Conservation (phyloP, 2,329 filamentous ascomycete species). For the Fusarium phyllophilum region DNA sequence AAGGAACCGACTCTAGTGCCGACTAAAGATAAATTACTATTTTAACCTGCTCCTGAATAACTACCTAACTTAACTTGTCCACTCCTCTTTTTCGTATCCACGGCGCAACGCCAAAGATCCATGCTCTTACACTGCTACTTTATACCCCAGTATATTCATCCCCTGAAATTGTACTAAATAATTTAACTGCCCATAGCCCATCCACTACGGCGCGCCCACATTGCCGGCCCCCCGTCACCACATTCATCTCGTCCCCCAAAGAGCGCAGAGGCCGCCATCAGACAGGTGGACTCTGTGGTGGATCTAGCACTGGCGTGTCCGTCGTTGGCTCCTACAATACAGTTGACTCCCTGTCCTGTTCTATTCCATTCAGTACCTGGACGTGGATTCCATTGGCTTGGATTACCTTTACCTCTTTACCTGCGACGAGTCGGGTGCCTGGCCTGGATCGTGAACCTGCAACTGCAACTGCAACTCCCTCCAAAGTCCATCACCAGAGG, state of each 20-base stretch:
- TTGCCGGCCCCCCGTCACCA: slow-evolving; percentile 27
- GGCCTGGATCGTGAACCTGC: slow-evolving; percentile 44
- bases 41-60: slow-evolving; percentile 11
- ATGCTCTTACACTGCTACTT: slow-evolving; percentile 34
- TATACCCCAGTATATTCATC: slow-evolving; percentile 38
- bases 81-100: slow-evolving; percentile 30
- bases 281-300: slow-evolving; percentile 41
- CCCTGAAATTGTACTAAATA: slow-evolving; percentile 38
- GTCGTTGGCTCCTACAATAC: slow-evolving; percentile 30
- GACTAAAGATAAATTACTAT: neutral
- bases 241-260: slow-evolving; percentile 22
- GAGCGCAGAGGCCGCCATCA: slow-evolving; percentile 39
- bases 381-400: slow-evolving; percentile 28
- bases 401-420: slow-evolving; percentile 34
- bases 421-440: slow-evolving; percentile 35
- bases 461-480: slow-evolving; percentile 45
- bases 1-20: neutral
- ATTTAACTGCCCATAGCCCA: slow-evolving; percentile 37
- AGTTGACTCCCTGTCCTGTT: slow-evolving; percentile 28
- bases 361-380: slow-evolving; percentile 22
- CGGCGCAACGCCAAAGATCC: slow-evolving; percentile 28
- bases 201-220: slow-evolving; percentile 33
- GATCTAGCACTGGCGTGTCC: slow-evolving; percentile 39
- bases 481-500: slow-evolving; percentile 37
- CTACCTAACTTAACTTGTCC: neutral